Evolutionary conservation across 75 land plant genomes (phyloP).

Genomic region (Azolla pinnata): DNA sequence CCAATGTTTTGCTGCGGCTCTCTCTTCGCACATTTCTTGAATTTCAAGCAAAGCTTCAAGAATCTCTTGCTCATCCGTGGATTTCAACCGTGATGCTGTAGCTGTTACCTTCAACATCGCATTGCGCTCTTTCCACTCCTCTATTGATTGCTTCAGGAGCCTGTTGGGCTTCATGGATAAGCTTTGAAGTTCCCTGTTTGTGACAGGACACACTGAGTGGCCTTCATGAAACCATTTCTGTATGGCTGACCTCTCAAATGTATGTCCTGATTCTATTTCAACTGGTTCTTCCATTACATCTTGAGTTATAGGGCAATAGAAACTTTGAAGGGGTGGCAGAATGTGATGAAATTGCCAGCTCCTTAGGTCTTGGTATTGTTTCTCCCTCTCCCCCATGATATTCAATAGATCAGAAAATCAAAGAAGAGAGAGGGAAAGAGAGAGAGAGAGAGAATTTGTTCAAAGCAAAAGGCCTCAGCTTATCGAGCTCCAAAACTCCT

Average conservation of each 20-base stretch:
- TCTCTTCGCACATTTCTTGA: constrained; percentile 15
- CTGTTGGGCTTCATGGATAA: constrained; percentile 43
- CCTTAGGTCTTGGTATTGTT: constrained; percentile 34
- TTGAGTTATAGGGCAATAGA: constrained; percentile 57
- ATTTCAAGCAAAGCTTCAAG: constrained; percentile 23
- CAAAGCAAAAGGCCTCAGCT: constrained; percentile 54
- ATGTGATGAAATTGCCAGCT: constrained; percentile 29
- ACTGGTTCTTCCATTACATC: constrained; percentile 74
- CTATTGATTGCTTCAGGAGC: constrained; percentile 12
- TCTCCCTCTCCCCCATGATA: constrained; percentile 39
- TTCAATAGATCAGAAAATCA: constrained; percentile 47
- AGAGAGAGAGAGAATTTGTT: constrained; percentile 50
- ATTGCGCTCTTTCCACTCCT: constrained; percentile 21
- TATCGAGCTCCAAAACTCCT: constrained; percentile 31
- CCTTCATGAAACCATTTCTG: constrained; percentile 62
- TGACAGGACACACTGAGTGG: constrained; percentile 43
- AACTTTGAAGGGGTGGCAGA: constrained; percentile 53
- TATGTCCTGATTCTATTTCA: constrained; percentile 60
- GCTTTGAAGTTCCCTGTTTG: constrained; percentile 35
- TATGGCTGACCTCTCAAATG: constrained; percentile 56
- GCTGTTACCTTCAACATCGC: constrained; percentile 1
- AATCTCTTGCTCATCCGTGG: constrained; percentile 14
- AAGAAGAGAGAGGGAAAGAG: too few relatives aligned
- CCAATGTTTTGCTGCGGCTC: constrained; percentile 13
- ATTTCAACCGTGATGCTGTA: constrained; percentile 1